Conservation (phyloP, 2,329 filamentous ascomycete genomes). For the Aspergillus candidus region DNA sequence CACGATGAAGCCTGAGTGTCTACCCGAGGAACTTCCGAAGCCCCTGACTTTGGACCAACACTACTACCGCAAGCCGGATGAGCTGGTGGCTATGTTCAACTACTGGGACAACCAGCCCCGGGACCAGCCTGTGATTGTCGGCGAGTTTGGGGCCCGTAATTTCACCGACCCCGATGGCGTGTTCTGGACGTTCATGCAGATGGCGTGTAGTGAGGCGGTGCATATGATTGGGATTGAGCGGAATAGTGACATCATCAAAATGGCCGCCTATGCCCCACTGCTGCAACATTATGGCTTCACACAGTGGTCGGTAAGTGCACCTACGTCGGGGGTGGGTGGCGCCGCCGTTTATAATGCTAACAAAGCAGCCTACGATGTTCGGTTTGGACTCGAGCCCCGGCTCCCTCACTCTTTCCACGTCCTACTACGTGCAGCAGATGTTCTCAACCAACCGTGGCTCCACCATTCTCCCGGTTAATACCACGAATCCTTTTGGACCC, state of each 20-base stretch:
- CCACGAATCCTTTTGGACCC: slow-evolving; percentile 22
- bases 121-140: slow-evolving; percentile 25
- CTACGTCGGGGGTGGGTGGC: background rate
- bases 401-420: slow-evolving; percentile 26
- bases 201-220: slow-evolving; percentile 58
- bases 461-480: slow-evolving; percentile 25
- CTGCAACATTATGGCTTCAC: slow-evolving; percentile 31
- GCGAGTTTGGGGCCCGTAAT: slow-evolving; percentile 28
- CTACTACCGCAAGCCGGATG: slow-evolving; percentile 47
- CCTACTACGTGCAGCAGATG: slow-evolving; percentile 33
- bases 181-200: slow-evolving; percentile 31
- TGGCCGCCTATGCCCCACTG: slow-evolving; percentile 33
- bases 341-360: background rate
- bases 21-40: slow-evolving; percentile 21
- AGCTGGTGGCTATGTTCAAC: slow-evolving; percentile 46
- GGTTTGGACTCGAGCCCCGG: slow-evolving; percentile 25
- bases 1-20: slow-evolving; percentile 23
- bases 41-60: slow-evolving; percentile 47
- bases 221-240: slow-evolving; percentile 51
- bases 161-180: slow-evolving; percentile 11
- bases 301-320: slow-evolving; percentile 28
- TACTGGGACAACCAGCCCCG: slow-evolving; percentile 49
- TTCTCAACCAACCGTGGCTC: slow-evolving; percentile 29
- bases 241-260: slow-evolving; percentile 33
- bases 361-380: slow-evolving; percentile 26